Conservation (phyloP, 2,329 filamentous ascomycete genomes). For the Teratosphaeria pseudoeucalypti region DNA sequence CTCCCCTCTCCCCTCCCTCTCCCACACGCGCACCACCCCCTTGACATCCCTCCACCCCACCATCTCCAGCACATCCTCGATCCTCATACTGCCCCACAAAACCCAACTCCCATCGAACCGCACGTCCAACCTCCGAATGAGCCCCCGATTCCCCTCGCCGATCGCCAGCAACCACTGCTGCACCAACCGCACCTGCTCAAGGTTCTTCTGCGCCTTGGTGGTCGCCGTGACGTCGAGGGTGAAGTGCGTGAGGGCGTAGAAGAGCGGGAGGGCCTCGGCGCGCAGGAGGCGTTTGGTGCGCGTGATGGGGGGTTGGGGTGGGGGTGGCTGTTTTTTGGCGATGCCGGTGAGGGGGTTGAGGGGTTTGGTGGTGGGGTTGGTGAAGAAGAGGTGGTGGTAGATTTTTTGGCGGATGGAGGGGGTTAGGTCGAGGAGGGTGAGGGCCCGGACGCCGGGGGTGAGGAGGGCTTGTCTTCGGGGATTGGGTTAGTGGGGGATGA, state of each 20-base stretch:
- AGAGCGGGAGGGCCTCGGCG: not conserved
- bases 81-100: not conserved
- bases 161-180: not conserved
- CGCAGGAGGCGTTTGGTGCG: not conserved
- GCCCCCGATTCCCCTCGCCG: not conserved
- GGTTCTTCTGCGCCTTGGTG: not conserved
- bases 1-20: not conserved
- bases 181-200: not conserved
- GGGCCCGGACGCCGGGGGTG: not conserved
- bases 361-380: not conserved
- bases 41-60: not conserved
- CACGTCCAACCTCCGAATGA: not conserved
- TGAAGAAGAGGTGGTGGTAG: not conserved
- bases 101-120: not conserved
- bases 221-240: not conserved
- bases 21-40: not conserved
- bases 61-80: not conserved
- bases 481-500: not conserved
- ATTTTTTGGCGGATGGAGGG: not conserved
- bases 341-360: not conserved
- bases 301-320: not conserved
- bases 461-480: not conserved
- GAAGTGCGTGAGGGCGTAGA: not conserved
- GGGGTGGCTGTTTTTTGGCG: not conserved
- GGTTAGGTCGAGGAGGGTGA: not conserved